Conservation (phyloP, 2,329 filamentous ascomycete species). For the Xylariaceae sp. region DNA sequence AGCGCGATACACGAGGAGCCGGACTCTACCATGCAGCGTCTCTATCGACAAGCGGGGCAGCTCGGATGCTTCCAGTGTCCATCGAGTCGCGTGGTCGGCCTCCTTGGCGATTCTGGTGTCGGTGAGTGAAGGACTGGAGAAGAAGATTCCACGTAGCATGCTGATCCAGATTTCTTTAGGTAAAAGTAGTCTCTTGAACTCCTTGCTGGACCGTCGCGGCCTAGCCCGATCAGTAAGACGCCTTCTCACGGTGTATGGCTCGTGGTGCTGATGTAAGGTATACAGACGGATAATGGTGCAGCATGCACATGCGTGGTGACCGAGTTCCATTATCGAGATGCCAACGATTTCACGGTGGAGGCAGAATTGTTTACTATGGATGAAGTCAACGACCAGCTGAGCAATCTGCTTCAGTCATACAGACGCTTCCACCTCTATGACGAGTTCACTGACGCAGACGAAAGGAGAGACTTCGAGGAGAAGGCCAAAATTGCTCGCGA, state of each 20-base stretch:
- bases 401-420: conserved; percentile 32
- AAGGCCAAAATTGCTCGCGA: conserved; percentile 30
- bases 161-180: conserved; percentile 22
- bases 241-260: background rate
- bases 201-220: conserved; percentile 35
- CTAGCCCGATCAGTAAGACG: conserved; percentile 39
- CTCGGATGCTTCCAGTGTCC: conserved; percentile 35
- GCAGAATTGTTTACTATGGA: conserved; percentile 29
- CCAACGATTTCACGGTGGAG: conserved; percentile 28
- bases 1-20: conserved; percentile 30
- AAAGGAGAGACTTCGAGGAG: conserved; percentile 20
- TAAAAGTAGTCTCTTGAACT: conserved; percentile 47
- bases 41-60: conserved; percentile 27
- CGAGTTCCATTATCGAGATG: conserved; percentile 38
- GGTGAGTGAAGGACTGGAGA: conserved; percentile 26
- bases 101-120: conserved; percentile 45
- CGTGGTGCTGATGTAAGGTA: too few species aligned
- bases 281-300: conserved; percentile 37
- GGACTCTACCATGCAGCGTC: conserved; percentile 33
- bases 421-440: conserved; percentile 29
- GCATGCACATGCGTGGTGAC: conserved; percentile 46
- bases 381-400: conserved; percentile 30
- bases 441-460: conserved; percentile 11
- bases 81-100: conserved; percentile 37
- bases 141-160: too few species aligned